Evolutionary conservation across 1,139 yeast species (phyloP), one percentile per base, ranked within the genome.

Genomic region (Torulaspora globosa): DNA sequence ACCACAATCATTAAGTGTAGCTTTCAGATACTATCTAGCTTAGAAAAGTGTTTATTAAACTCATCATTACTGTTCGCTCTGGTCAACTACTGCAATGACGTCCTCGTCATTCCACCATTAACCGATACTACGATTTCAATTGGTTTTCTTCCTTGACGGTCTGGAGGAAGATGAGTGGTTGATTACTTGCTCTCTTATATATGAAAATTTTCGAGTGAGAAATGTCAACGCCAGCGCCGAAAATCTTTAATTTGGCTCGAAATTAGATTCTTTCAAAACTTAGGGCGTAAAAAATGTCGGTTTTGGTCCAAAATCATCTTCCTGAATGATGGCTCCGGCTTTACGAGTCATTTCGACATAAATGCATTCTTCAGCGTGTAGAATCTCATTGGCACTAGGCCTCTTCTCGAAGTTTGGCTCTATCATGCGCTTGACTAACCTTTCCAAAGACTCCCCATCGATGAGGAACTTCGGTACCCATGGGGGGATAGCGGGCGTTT

Each of bases 311-410:
- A 78, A 90, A 58, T 92, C 97, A 31, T 97, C 98, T 68, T 92
- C 99, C 59, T 84, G 94, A 54, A 92, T 86, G 1, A 92, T 86
- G 1, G 97, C 97, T 2, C 98, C 98, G 3, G 96, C 90, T 62
- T 86, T 85, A 46, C 97, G 75, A 52, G 94, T 77, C 52, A 76
- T 70, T 56, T 90, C 97, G 36, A 92, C 92, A 52, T 83, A 78
- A 42, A 76, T 75, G 54, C 94, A 81, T 64, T 92, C 97, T 41
- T 77, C 79, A 57, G 82, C 74, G 49, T 73, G 76, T 49, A 92
- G 69, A 27, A 92, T 74, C 51, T 79, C 78, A 31, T 71, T 74
- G 0, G 96, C 95, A 5, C 83, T 80, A 9, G 96, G 96, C 49
- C 99, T 73, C 48, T 78, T 79, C 43, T 71, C 72, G n/a, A 96